Evolutionary conservation across 2,329 filamentous ascomycete species (phyloP).

Genomic region (Penicillium polonicum): DNA sequence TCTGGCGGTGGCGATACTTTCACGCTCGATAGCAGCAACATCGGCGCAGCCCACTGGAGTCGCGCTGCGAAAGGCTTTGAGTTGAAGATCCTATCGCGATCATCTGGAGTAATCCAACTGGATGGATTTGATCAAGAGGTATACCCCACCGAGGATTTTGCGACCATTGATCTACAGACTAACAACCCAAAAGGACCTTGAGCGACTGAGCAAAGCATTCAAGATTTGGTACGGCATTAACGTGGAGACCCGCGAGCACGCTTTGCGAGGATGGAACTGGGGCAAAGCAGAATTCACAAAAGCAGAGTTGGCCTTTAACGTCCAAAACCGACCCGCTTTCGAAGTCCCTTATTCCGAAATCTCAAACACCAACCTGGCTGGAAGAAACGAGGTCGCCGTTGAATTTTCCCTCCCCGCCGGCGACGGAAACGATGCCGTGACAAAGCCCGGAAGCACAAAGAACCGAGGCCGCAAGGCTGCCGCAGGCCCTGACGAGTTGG

Average conservation of each 20-base stretch:
- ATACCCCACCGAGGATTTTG: slow-evolving; percentile 12
- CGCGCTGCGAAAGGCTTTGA: slow-evolving; percentile 89
- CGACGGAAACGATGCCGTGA: slow-evolving; percentile 71
- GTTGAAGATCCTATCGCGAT: slow-evolving; percentile 83
- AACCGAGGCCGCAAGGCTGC: slow-evolving; percentile 82
- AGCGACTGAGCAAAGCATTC: slow-evolving; percentile 87
- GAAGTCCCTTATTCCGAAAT: slow-evolving; percentile 97
- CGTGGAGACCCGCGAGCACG: slow-evolving; percentile 89
- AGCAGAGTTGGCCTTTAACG: slow-evolving; percentile 91
- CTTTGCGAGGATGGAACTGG: slow-evolving; percentile 98
- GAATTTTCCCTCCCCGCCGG: slow-evolving; percentile 81
- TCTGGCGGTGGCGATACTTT: slow-evolving; percentile 84
- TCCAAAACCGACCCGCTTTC: slow-evolving; percentile 93
- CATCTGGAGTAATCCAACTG: slow-evolving; percentile 82
- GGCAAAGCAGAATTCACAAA: slow-evolving; percentile 97
- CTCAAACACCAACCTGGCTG: slow-evolving; percentile 94
- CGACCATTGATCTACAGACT: slow-evolving; percentile 13
- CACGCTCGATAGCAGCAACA: slow-evolving; percentile 83
- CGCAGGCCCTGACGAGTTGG: slow-evolving; percentile 85
- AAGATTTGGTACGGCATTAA: slow-evolving; percentile 97
- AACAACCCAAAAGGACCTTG: slow-evolving; percentile 67
- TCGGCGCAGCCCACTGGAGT: slow-evolving; percentile 89
- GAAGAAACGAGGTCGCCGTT: slow-evolving; percentile 95
- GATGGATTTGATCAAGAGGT: slow-evolving; percentile 92
- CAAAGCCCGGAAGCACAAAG: slow-evolving; percentile 67